Evolutionary conservation across 495 filamentous ascomycete species (phyloP).

Genomic region (Aspergillus wentii): DNA sequence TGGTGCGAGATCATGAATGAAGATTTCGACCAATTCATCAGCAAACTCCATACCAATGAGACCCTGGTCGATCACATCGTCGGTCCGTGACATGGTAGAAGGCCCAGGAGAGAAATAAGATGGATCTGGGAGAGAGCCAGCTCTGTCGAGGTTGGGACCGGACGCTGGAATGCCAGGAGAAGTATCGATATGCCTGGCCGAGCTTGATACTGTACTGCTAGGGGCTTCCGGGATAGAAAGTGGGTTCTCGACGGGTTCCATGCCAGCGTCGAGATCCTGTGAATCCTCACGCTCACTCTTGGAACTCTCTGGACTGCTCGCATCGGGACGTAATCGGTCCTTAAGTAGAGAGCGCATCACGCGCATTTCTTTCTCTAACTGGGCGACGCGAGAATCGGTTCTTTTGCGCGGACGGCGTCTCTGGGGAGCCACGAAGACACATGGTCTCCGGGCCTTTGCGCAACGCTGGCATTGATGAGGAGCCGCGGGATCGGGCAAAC

Average conservation of each 20-base stretch:
- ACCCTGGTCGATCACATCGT: conserved; percentile 44
- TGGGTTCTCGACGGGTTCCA: conserved; percentile 5
- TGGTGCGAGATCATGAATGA: conserved; percentile 33
- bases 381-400: conserved; percentile 78
- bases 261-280: conserved; percentile 15
- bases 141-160: conserved; percentile 7
- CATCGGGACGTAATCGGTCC: conserved; percentile 25
- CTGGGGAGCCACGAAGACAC: conserved; percentile 73
- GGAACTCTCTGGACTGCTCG: conserved; percentile 27
- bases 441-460: conserved; percentile 67
- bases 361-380: conserved; percentile 86
- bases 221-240: conserved; percentile 17
- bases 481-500: conserved; percentile 62
- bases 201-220: conserved; percentile 16
- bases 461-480: conserved; percentile 70
- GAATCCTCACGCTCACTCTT: conserved; percentile 23
- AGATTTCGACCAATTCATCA: conserved; percentile 37
- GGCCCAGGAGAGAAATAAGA: conserved; percentile 13
- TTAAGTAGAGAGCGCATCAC: conserved; percentile 45
- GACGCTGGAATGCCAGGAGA: conserved; percentile 22
- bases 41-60: conserved; percentile 42
- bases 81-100: conserved; percentile 4
- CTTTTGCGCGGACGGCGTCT: conserved; percentile 76
- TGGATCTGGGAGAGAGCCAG: conserved; percentile 12
- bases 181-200: conserved; percentile 19